Evolutionary conservation across 2,329 filamentous ascomycete genomes (phyloP).

Genomic region (Exophiala calicioides): DNA sequence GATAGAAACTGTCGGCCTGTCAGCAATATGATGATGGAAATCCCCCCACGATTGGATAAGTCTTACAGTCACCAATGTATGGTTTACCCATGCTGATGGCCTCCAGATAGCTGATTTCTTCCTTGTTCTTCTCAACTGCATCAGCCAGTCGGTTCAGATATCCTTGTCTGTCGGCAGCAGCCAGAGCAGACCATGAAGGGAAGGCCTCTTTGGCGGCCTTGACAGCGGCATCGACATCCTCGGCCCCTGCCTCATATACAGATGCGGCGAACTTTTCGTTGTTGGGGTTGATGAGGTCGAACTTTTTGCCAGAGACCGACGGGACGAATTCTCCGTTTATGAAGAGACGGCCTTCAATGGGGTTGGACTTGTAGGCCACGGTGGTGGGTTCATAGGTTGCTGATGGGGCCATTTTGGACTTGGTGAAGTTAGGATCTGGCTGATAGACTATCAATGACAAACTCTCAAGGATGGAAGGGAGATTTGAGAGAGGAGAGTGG

Average conservation of each 20-base stretch:
- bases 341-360: constrained; percentile 37
- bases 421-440: too few species aligned
- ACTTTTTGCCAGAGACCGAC: constrained; percentile 35
- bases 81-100: constrained; percentile 57
- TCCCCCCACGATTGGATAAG: background rate
- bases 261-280: constrained; percentile 35
- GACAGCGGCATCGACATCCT: constrained; percentile 39
- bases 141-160: constrained; percentile 45
- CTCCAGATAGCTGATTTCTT: constrained; percentile 49
- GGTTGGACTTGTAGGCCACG: constrained; percentile 18
- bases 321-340: constrained; percentile 40
- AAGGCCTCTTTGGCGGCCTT: constrained; percentile 35
- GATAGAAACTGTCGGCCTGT: constrained; percentile 61
- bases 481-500: too few species aligned
- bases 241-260: constrained; percentile 36
- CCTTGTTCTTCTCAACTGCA: constrained; percentile 42
- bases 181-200: constrained; percentile 48
- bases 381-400: constrained; percentile 10
- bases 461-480: background rate
- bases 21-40: background rate
- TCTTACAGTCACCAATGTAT: constrained; percentile 44
- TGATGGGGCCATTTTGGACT: constrained; percentile 11
- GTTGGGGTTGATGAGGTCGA: constrained; percentile 38
- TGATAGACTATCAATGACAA: too few species aligned
- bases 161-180: constrained; percentile 46